Base-by-base conservation (phyloP, 2,329 filamentous ascomycete genomes). In the Aspergillus ruber region DNA sequence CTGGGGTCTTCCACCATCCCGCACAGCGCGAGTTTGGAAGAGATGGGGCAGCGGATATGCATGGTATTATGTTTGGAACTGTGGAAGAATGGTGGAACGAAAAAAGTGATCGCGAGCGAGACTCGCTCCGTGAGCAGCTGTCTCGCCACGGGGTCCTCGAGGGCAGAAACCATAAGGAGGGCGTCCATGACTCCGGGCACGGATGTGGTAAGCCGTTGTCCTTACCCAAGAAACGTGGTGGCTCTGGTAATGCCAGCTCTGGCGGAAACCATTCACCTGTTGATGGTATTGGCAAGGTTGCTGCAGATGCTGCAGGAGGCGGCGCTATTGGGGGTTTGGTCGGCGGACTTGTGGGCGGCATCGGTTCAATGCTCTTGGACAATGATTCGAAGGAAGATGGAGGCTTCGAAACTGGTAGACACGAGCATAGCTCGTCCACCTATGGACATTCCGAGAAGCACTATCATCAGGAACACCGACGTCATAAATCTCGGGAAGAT, bases 1-100 rank as follows among this genome's bases (percentile, higher is more conserved):
- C 81, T 43, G 90, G 88, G 50, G 84, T 95, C 32, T 81, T 96
- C 66, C 88, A 95, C 61, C 90, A 96, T 68, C 91, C 90, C 2
- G 88, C 89, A 42, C 83, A 89, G 56, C 83, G 86, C 48, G 71
- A 82, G 8, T 72, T 78, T 63, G 87, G 85, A 42, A 75, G 83
- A 17, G 85, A 90, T 60, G 86, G 85, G 9, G 83, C 82, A 10
- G 62, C 70, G 6, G 86, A 94, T 57, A 86, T 89, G 46, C 86
- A 89, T 47, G 67, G 74, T 23, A 73, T 83, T 56, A 91, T 95
- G 83, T 95, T 90, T 70, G 67, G 74, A n/a, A 83, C 84, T 15
- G 84, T 96, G 4, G 75, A 87, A 67, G 74, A 86, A 55, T 96
- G 90, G 90, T 96, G 90, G 90, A 66, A 73, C 36, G 73, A 79